Evolutionary conservation across 2,329 filamentous ascomycete genomes (phyloP).

Genomic region (Colletotrichum sp.): DNA sequence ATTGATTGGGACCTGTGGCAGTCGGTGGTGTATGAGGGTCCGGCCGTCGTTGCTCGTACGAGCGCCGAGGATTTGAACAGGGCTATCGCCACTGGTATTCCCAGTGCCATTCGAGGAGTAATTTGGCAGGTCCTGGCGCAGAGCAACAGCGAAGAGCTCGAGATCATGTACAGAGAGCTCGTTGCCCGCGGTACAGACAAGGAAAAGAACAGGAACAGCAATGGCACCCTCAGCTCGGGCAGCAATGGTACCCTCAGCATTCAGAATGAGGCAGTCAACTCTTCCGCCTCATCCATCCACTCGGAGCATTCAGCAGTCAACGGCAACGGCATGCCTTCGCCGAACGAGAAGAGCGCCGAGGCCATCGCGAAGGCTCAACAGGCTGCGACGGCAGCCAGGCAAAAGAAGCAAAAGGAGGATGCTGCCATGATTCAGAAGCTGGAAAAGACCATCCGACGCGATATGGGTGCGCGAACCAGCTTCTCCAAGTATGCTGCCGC

Average conservation of each 20-base stretch:
- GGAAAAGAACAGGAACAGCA: slow-evolving; percentile 68
- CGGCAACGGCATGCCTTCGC: slow-evolving; percentile 60
- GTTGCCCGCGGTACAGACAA: slow-evolving; percentile 81
- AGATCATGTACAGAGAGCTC: slow-evolving; percentile 84
- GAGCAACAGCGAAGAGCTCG: slow-evolving; percentile 91
- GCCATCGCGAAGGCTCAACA: slow-evolving; percentile 70
- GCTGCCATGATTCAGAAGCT: slow-evolving; percentile 76
- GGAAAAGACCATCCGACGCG: slow-evolving; percentile 89
- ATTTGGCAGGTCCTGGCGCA: slow-evolving; percentile 98
- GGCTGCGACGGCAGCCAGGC: slow-evolving; percentile 68
- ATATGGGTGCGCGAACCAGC: slow-evolving; percentile 90
- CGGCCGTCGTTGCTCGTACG: slow-evolving; percentile 83
- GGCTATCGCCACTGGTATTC: slow-evolving; percentile 92
- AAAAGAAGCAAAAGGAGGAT: slow-evolving; percentile 82
- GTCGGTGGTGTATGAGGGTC: slow-evolving; percentile 91
- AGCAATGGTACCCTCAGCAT: slow-evolving; percentile 61
- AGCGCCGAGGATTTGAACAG: slow-evolving; percentile 89
- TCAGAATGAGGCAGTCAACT: slow-evolving; percentile 72
- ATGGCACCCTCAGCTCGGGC: slow-evolving; percentile 54
- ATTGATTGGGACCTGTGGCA: slow-evolving; percentile 99
- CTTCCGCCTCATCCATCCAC: slow-evolving; percentile 84
- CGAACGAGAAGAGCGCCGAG: slow-evolving; percentile 67
- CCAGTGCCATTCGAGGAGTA: slow-evolving; percentile 93
- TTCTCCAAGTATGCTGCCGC: slow-evolving; percentile 96
- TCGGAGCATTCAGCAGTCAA: slow-evolving; percentile 75